Evolutionary conservation across 257 asterid genomes (phyloP).

Genomic region (Solanum bukasovii): DNA sequence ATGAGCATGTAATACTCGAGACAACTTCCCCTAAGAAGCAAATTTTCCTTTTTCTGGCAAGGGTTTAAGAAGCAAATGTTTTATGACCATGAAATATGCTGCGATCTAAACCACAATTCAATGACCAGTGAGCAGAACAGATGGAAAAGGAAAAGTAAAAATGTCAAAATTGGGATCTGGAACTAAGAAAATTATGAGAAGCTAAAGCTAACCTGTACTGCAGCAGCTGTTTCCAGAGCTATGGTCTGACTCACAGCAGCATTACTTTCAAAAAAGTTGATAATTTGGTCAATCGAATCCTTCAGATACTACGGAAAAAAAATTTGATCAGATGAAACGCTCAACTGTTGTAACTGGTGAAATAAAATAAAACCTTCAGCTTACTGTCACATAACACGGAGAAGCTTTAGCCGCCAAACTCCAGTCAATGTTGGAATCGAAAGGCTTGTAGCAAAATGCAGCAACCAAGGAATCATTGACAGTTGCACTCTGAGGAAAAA

Average conservation of each 20-base stretch:
- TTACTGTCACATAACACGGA: slow-evolving; percentile 91
- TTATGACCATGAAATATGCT: neutral
- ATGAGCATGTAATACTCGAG: neutral
- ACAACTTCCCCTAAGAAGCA: neutral
- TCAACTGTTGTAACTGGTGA: neutral
- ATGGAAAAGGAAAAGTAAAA: neutral
- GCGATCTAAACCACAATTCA: neutral
- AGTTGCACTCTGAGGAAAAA: slow-evolving; percentile 73
- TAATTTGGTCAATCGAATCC: slow-evolving; percentile 71
- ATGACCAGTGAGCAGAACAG: neutral
- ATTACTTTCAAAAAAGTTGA: slow-evolving; percentile 70
- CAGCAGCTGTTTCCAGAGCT: slow-evolving; percentile 96
- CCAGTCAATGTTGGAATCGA: slow-evolving; percentile 81
- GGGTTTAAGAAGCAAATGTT: neutral
- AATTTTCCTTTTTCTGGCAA: neutral
- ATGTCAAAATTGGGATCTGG: neutral
- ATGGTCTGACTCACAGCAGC: slow-evolving; percentile 78
- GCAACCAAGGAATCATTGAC: slow-evolving; percentile 70
- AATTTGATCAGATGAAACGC: neutral
- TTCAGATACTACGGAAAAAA: slow-evolving; percentile 67
- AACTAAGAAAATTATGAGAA: neutral
- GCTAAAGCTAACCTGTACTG: slow-evolving; percentile 68
- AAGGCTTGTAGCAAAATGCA: slow-evolving; percentile 83
- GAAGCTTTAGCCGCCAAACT: slow-evolving; percentile 91
- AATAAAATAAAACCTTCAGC: slow-evolving; percentile 13